A percentile compares a stretch with the other conserved stretches of the same genome.
phyloP scores from a whole-genome alignment of 2,329 filamentous ascomycete species.

The Neopestalotiopsis sp. region DNA sequence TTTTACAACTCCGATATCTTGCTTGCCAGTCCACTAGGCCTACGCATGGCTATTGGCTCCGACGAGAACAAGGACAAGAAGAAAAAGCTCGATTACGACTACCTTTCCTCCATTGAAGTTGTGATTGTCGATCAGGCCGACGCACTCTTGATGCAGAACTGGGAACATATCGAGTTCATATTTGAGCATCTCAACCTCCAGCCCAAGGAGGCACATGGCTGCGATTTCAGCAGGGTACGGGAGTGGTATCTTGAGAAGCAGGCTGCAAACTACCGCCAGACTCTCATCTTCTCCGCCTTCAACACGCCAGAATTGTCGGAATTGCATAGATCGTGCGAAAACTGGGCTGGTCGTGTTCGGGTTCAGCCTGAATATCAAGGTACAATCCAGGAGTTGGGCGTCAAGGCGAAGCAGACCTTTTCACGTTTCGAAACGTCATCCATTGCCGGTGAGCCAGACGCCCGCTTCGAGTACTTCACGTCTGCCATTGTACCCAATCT shows the following conservation, averaged over 20 bases:
- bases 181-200: constrained; percentile 91
- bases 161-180: constrained; percentile 93
- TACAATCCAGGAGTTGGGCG: constrained; percentile 73
- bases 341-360: constrained; percentile 80
- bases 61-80: constrained; percentile 70
- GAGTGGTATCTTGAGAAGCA: constrained; percentile 93
- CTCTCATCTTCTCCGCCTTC: constrained; percentile 80
- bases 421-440: constrained; percentile 78
- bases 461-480: constrained; percentile 89
- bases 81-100: constrained; percentile 73
- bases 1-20: constrained; percentile 98
- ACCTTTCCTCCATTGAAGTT: constrained; percentile 90
- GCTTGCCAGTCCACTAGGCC: constrained; percentile 84
- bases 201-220: constrained; percentile 87
- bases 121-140: constrained; percentile 91
- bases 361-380: constrained; percentile 72
- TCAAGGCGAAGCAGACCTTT: constrained; percentile 85
- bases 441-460: constrained; percentile 79
- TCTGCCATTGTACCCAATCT: constrained; percentile 79
- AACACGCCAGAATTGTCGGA: constrained; percentile 87
- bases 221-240: constrained; percentile 89
- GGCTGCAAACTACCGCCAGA: constrained; percentile 82
- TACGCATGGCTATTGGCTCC: constrained; percentile 88
- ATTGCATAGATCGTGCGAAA: constrained; percentile 76
- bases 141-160: constrained; percentile 95